These are phyloP conservation scores for Neophaeococcomyces mojaviensis DNA, from an alignment of 2,329 filamentous ascomycete species.

Conservation along the genomic window DNA sequence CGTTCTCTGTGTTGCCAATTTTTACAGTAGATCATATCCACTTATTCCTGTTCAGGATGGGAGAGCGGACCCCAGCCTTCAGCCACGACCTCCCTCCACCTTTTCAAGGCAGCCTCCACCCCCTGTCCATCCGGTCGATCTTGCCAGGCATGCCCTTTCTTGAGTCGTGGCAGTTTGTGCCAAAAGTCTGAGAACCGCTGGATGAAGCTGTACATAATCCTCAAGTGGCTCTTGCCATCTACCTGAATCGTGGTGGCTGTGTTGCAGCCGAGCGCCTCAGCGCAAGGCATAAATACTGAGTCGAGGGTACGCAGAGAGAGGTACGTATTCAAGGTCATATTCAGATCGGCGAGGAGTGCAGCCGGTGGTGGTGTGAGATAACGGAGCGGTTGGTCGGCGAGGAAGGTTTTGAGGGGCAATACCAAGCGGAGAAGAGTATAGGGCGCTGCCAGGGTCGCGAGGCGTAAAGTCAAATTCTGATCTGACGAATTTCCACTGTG, in stretches of 20 bases:
- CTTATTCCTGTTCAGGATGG: too few relatives aligned
- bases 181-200: constrained; percentile 53
- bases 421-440: constrained; percentile 77
- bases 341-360: constrained; percentile 69
- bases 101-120: constrained; percentile 14
- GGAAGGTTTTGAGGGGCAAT: constrained; percentile 72
- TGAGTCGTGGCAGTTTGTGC: constrained; percentile 25
- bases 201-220: constrained; percentile 72
- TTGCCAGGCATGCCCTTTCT: constrained; percentile 19
- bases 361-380: constrained; percentile 84
- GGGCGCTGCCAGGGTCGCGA: constrained; percentile 59
- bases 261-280: constrained; percentile 23
- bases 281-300: constrained; percentile 53
- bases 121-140: constrained; percentile 15
- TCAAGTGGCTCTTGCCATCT: constrained; percentile 60
- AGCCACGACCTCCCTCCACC: constrained; percentile 13
- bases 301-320: constrained; percentile 62
- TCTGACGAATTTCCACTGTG: background rate
- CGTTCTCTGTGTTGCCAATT: too few relatives aligned
- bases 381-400: constrained; percentile 83
- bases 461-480: constrained; percentile 20
- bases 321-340: constrained; percentile 61
- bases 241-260: background rate
- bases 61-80: constrained; percentile 17
- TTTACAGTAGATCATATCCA: too few relatives aligned